Evolutionary conservation across 2,329 filamentous ascomycete genomes (phyloP).

Genomic region (Apiospora pterosperma): DNA sequence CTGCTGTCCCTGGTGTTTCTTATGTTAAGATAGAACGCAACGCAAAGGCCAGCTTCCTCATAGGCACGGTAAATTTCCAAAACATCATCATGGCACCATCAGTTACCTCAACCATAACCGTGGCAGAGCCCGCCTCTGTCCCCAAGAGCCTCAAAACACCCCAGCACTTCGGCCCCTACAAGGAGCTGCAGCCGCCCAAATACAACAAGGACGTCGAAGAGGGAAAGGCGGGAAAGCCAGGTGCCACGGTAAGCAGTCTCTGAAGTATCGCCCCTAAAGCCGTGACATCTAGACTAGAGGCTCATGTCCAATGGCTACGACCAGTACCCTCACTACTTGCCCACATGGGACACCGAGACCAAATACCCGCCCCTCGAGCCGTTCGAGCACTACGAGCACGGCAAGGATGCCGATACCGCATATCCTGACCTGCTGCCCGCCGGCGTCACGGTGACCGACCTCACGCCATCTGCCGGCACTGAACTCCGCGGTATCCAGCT

Average conservation of each 20-base stretch:
- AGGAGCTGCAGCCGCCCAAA: conserved; percentile 20
- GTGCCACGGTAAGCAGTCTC: conserved; percentile 18
- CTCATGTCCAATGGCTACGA: conserved; percentile 15
- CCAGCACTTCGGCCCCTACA: conserved; percentile 21
- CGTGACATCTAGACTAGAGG: background rate
- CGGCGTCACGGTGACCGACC: conserved; percentile 49
- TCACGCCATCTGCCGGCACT: conserved; percentile 72
- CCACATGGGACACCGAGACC: conserved; percentile 64
- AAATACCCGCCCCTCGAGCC: conserved; percentile 62
- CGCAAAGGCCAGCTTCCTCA: background rate
- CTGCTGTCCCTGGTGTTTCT: background rate
- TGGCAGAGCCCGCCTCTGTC: conserved; percentile 15
- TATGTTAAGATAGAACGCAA: background rate
- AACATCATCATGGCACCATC: conserved; percentile 25
- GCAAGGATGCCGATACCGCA: conserved; percentile 66
- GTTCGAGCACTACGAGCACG: conserved; percentile 73
- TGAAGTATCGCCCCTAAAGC: background rate
- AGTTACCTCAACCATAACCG: conserved; percentile 22
- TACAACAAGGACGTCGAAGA: conserved; percentile 26
- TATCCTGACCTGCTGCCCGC: conserved; percentile 65
- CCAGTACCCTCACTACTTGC: conserved; percentile 69
- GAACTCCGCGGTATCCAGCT: conserved; percentile 71
- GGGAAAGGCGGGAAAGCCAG: conserved; percentile 23
- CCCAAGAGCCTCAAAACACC: conserved; percentile 15
- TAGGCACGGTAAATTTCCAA: background rate